phyloP scores from a whole-genome alignment of 192 early-diverging fungal genomes.

The Linnemannia schmuckeri region DNA sequence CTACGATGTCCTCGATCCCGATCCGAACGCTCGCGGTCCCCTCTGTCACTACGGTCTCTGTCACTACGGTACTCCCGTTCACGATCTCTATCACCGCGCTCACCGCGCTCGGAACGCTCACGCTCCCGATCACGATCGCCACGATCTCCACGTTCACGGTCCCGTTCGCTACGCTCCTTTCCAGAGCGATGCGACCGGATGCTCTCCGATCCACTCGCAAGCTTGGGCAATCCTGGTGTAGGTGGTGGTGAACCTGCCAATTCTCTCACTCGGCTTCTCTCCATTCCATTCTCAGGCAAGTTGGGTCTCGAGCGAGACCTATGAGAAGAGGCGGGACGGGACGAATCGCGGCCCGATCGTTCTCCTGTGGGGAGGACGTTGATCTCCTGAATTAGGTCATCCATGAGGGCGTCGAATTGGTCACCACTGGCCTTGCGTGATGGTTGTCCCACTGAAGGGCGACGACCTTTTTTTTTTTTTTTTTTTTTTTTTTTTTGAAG shows the following conservation, averaged over 20 bases:
- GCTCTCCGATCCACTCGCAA: slow-evolving; percentile 25
- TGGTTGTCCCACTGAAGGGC: slow-evolving; percentile 25
- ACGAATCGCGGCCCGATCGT: slow-evolving; percentile 26
- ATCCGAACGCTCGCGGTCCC: slow-evolving; percentile 2
- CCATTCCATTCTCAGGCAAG: slow-evolving; percentile 27
- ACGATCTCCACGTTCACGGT: slow-evolving; percentile 15
- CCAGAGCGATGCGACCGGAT: slow-evolving; percentile 43
- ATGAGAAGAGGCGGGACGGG: slow-evolving; percentile 45
- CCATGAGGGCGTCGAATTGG: slow-evolving; percentile 58
- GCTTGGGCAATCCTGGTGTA: slow-evolving; percentile 35
- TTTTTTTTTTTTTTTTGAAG: slow-evolving; percentile 1
- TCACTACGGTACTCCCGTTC: slow-evolving; percentile 34
- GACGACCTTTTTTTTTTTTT: slow-evolving; percentile 25
- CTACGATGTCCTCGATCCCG: slow-evolving; percentile 14
- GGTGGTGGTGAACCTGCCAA: slow-evolving; percentile 42
- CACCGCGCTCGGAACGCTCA: slow-evolving; percentile 6
- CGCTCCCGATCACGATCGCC: slow-evolving; percentile 10
- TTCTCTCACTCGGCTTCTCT: slow-evolving; percentile 7
- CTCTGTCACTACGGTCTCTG: slow-evolving; percentile 22
- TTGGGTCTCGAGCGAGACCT: slow-evolving; percentile 52
- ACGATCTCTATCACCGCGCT: slow-evolving; percentile 16
- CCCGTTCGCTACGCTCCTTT: slow-evolving; percentile 36
- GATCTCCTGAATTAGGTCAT: slow-evolving; percentile 60
- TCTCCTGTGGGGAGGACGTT: slow-evolving; percentile 43
- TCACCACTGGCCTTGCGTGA: slow-evolving; percentile 33